Evolutionary conservation across 2,329 filamentous ascomycete genomes (phyloP).

Genomic region (Fulvia fulva): DNA sequence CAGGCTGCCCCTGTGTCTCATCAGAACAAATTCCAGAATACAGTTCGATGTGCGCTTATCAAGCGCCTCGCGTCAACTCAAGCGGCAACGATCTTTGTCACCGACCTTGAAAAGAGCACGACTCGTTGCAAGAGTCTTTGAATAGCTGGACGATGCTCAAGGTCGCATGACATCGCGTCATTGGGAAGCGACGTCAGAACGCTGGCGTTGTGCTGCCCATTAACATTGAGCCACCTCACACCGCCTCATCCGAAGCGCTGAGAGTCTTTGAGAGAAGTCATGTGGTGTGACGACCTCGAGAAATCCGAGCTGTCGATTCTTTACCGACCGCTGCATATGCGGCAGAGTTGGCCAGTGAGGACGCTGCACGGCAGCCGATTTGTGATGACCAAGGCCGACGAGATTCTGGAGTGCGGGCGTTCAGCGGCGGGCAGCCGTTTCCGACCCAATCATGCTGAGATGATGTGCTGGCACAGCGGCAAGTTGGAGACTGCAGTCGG

Average conservation of each 20-base stretch:
- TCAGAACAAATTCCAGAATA: neutral
- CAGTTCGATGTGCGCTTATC: neutral
- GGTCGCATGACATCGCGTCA: neutral
- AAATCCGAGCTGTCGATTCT: constrained; percentile 5
- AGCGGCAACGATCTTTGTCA: neutral
- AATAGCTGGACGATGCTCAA: neutral
- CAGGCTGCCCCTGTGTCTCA: neutral
- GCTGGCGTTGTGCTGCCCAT: neutral
- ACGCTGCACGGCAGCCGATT: neutral
- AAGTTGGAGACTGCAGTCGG: neutral
- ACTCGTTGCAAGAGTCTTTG: neutral
- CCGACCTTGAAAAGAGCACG: neutral
- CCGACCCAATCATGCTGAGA: neutral
- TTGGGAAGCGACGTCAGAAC: constrained; percentile 2
- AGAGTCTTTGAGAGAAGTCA: neutral
- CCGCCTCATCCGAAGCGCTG: constrained; percentile 5
- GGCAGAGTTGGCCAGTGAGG: constrained; percentile 1
- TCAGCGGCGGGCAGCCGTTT: neutral
- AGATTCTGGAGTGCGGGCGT: neutral
- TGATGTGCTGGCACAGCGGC: constrained; percentile 2
- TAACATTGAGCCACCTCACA: constrained; percentile 12
- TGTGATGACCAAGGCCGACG: neutral
- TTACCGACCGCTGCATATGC: neutral
- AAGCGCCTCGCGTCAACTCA: neutral
- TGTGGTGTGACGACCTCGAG: constrained; percentile 6